Evolutionary conservation across 352 stramenopile genomes (phyloP).

Genomic region (Globisporangium viniferum): DNA sequence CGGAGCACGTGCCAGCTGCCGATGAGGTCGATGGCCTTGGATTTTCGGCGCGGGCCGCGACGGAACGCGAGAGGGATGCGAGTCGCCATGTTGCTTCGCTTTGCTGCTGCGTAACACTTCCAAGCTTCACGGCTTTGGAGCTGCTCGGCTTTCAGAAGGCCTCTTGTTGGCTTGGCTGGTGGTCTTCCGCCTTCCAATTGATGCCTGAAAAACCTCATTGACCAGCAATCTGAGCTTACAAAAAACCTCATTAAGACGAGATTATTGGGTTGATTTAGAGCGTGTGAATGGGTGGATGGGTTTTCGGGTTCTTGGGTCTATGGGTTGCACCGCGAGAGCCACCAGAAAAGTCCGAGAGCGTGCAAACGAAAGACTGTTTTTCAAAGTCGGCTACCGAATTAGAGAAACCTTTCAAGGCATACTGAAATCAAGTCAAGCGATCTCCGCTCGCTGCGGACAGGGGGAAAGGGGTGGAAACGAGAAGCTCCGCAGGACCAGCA

Average conservation of each 20-base stretch:
- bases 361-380: not conserved
- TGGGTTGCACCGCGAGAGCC: slow-evolving; percentile 20
- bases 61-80: slow-evolving; percentile 80
- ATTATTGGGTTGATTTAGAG: too few relatives aligned
- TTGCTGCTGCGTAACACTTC: slow-evolving; percentile 4
- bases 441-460: not conserved
- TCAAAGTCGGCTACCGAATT: not conserved
- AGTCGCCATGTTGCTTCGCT: slow-evolving; percentile 45
- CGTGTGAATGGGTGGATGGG: not conserved
- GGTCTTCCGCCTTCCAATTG: slow-evolving; percentile 2
- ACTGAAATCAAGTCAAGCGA: not conserved
- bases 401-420: not conserved
- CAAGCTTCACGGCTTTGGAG: not conserved
- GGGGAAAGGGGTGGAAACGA: slow-evolving; percentile 1
- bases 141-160: not conserved
- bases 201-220: slow-evolving; percentile 13
- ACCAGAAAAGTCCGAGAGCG: slow-evolving; percentile 36
- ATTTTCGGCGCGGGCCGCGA: slow-evolving; percentile 68
- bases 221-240: not conserved
- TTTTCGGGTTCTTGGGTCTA: not conserved
- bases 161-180: slow-evolving; percentile 9
- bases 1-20: slow-evolving; percentile 80
- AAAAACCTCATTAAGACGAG: too few relatives aligned
- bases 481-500: slow-evolving; percentile 17
- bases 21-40: slow-evolving; percentile 78